Percentiles rank a stretch among this genome's conserved stretches.
phyloP scores from a whole-genome alignment of 2,329 filamentous ascomycete species.

The Beauveria pseudobassiana region DNA sequence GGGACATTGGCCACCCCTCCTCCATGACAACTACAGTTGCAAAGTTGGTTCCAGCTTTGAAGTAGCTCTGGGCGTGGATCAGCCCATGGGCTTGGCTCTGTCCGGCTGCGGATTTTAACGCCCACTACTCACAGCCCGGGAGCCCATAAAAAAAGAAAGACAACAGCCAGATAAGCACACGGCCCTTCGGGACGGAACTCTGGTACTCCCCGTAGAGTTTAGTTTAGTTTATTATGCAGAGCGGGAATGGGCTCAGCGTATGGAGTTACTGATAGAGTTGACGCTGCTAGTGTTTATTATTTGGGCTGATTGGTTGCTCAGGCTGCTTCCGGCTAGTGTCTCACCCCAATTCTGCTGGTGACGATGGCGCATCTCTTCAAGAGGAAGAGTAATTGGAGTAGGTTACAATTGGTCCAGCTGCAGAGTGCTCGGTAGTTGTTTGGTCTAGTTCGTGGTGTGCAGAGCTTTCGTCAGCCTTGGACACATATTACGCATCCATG shows the following conservation, averaged over 20 bases:
- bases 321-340: slow-evolving; percentile 7
- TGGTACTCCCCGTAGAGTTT: not conserved
- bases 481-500: not conserved
- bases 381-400: not conserved
- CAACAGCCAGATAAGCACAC: not conserved
- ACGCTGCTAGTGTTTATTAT: not conserved
- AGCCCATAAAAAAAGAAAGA: not conserved
- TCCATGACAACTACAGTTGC: slow-evolving; percentile 8
- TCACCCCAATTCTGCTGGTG: not conserved
- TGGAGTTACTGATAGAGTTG: not conserved
- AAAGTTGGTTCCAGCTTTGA: not conserved
- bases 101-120: slow-evolving; percentile 1
- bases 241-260: not conserved
- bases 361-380: not conserved
- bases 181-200: slow-evolving; percentile 5
- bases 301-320: not conserved
- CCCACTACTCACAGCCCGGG: not conserved
- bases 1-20: not conserved
- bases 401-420: too few relatives aligned
- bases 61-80: not conserved
- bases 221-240: not conserved
- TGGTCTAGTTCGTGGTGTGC: not conserved
- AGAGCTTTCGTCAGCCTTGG: not conserved
- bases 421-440: too few relatives aligned
- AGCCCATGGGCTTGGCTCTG: not conserved